Evolutionary conservation across 148 eudicot species (phyloP), one percentile per base, ranked within the genome.

Genomic region (Fallopia convolvulus): DNA sequence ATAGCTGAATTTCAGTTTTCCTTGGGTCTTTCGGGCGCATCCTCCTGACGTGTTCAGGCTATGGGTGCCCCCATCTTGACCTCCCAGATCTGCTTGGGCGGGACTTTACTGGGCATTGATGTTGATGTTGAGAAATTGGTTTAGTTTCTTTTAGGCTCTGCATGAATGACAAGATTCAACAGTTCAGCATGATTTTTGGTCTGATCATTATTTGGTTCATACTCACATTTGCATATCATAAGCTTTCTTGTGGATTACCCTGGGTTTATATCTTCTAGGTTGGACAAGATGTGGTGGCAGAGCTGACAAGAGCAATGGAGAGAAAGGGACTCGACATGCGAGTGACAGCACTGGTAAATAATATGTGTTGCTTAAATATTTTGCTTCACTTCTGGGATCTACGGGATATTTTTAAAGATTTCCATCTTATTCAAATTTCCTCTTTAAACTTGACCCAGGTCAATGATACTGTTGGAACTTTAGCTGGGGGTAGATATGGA

Each of bases 211-310:
- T 61, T 61, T 8, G 33, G 33, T 61, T 18, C 26, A 18, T 56
- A 8, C 63, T 2, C 11, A 56, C 63, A 70, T 70, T 9, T 5
- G 2, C 42, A 14, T 6, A 70, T 66, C 73, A 3, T 13, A 70
- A 70, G 46, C 18, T 10, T 33, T 40, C 18, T 70, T 33, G 73
- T 32, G 42, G 42, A 33, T 40, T n/a, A 32, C 9, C 73, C 75
- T 2, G 21, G 52, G 36, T 73, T n/a, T 44, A 26, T 44, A 18
- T 46, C 8, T 44, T 21, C 9, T 46, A 73, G 75, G 75, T 73
- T n/a, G 75, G 75, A 44, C 33, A 73, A 73, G 77, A 77, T 70
- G 74, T 77, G 46, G 79, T 66, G 63, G 61, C 74, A 77, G 79
- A 77, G 63, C 53, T 77, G 63, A 70, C 63, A 33, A 66, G 44